Base-by-base conservation (phyloP, 2,329 filamentous ascomycete genomes). In the Teratosphaeriaceae sp. region DNA sequence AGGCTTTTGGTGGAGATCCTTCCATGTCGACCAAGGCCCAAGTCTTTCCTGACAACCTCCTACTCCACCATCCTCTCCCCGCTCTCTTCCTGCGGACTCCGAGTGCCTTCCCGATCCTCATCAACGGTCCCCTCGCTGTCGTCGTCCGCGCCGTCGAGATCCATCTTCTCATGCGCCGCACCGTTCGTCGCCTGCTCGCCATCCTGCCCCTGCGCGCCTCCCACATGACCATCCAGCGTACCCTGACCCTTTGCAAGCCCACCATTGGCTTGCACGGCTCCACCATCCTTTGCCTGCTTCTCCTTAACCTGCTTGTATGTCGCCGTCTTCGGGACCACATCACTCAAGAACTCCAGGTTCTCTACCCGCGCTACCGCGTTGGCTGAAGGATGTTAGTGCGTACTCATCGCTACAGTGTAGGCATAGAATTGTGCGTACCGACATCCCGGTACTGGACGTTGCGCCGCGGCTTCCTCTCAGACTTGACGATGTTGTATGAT, bases 371-470 rank as follows among this genome's bases (percentile, higher is more conserved):
- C 79, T 43, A 97, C 83, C 21, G 92, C 90, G 58, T 80, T 85
- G 54, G 89, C 88, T 88, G 57, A 27, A 39, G 16, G 24, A 38
- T 27, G n/a, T n/a, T n/a, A n/a, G 7, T 34, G 9, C 11, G 22
- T 6, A 6, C 20, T 38, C 5, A 12, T 34, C 20, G 59, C 74
- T 45, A 70, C 8, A 34, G 8, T 8, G 30, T 8, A 34, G 16
- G 30, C 15, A 15, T 8, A 15, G 9, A 34, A n/a, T 8, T 8
- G 8, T n/a, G 26, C 38, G 15, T 24, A 88, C 85, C 84, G 31
- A 98, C 76, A 65, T 98, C 92, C 61, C 87, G 87, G 71, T 98
- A 98, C 64, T 97, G 92, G 49, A 98, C 84, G 59, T 94, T 96
- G 47, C 89, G 81, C 44, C 92, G 78, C 5, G 90, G 90, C 65